phyloP scores from a whole-genome alignment of 345 rosid species.

The Pistacia integerrima region DNA sequence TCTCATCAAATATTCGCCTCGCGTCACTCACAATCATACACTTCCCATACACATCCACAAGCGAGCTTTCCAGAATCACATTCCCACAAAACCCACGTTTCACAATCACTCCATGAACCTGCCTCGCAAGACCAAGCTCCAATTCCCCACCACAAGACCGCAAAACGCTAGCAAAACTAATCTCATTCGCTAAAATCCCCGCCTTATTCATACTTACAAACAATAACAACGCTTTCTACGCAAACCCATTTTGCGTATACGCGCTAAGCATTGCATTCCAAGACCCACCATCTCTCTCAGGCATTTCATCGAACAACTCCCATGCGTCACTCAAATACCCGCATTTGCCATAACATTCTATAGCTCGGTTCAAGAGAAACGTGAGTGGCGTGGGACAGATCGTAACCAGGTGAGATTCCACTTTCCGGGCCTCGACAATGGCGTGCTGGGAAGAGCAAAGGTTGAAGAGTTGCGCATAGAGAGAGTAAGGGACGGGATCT shows the following conservation, averaged over 20 bases:
- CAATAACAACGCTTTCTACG: slow-evolving; percentile 42
- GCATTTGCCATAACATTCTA: slow-evolving; percentile 65
- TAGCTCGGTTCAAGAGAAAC: slow-evolving; percentile 67
- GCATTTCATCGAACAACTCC: slow-evolving; percentile 83
- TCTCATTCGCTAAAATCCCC: slow-evolving; percentile 56
- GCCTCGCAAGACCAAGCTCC: slow-evolving; percentile 47
- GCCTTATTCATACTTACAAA: slow-evolving; percentile 55
- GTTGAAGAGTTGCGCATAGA: slow-evolving; percentile 65
- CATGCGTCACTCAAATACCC: slow-evolving; percentile 58
- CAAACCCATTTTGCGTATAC: slow-evolving; percentile 38
- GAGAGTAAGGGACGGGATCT: slow-evolving; percentile 43
- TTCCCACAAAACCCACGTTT: slow-evolving; percentile 59
- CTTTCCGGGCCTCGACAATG: slow-evolving; percentile 69
- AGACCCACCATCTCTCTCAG: slow-evolving; percentile 84
- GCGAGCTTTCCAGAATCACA: slow-evolving; percentile 68
- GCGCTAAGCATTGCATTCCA: slow-evolving; percentile 85
- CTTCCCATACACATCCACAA: slow-evolving; percentile 84
- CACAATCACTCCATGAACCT: slow-evolving; percentile 62
- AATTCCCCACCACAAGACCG: slow-evolving; percentile 51
- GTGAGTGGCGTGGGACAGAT: slow-evolving; percentile 55
- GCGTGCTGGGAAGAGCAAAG: slow-evolving; percentile 51
- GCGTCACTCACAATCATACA: slow-evolving; percentile 65
- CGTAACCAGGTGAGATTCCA: slow-evolving; percentile 64
- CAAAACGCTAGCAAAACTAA: slow-evolving; percentile 57
- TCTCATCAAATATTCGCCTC: slow-evolving; percentile 72